These are phyloP conservation scores for Daldinia decipiens DNA, from an alignment of 495 filamentous ascomycete genomes.

Conservation along the genomic window DNA sequence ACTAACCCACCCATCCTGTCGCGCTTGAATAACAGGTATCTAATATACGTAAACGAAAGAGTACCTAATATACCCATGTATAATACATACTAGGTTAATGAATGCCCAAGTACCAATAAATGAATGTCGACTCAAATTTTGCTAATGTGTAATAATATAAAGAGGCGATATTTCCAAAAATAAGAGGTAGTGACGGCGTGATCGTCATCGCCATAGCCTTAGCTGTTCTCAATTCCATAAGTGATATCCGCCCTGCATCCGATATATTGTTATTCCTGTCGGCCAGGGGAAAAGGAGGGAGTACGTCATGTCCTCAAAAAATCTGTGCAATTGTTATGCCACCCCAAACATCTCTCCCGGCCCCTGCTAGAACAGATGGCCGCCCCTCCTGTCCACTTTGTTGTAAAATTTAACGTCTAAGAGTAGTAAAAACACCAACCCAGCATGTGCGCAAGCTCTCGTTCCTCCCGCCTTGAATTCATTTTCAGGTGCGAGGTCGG, in stretches of 20 bases:
- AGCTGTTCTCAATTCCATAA: not conserved
- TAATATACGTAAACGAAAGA: too few relatives aligned
- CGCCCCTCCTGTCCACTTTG: slow-evolving; percentile 12
- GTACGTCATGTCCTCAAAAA: not conserved
- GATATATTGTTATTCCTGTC: not conserved
- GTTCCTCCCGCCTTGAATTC: slow-evolving; percentile 6
- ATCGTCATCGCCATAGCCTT: not conserved
- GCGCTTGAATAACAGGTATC: too few relatives aligned
- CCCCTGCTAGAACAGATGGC: slow-evolving; percentile 8
- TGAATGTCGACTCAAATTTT: not conserved
- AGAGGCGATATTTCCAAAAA: not conserved
- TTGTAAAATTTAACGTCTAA: slow-evolving; percentile 30
- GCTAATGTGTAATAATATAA: slow-evolving; percentile 3
- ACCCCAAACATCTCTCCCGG: slow-evolving; percentile 11
- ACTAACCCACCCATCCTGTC: not conserved
- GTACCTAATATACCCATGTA: not conserved
- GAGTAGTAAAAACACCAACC: slow-evolving; percentile 13
- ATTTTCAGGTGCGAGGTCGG: not conserved
- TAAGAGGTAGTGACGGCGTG: not conserved
- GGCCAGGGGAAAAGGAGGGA: not conserved
- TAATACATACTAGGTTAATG: not conserved
- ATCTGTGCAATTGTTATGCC: not conserved
- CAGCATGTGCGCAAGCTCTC: slow-evolving; percentile 19
- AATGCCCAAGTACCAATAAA: not conserved
- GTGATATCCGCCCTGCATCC: not conserved